phyloP scores from a whole-genome alignment of 139 green algal genomes.

The Spirogloea muscicola region DNA sequence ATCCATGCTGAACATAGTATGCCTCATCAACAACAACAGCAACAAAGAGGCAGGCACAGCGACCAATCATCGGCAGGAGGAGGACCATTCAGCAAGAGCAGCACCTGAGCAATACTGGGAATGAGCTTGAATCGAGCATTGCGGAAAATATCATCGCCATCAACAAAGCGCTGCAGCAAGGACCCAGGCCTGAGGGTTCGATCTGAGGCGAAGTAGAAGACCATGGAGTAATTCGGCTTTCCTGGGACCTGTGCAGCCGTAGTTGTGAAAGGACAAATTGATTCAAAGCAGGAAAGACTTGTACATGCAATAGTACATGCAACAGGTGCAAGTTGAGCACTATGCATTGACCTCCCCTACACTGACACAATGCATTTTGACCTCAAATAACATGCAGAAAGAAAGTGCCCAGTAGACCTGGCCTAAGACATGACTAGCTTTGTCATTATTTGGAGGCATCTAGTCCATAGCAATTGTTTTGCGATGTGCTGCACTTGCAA shows the following conservation, averaged over 20 bases:
- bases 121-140: slow-evolving; percentile 47
- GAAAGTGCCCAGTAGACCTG: no score
- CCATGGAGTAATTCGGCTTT: slow-evolving; percentile 28
- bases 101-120: slow-evolving; percentile 28
- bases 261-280: not conserved
- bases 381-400: no score
- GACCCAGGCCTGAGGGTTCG: slow-evolving; percentile 4
- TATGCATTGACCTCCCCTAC: no score
- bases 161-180: slow-evolving; percentile 24
- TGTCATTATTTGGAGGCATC: no score
- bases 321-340: no score
- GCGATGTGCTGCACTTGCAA: no score
- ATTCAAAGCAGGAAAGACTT: no score
- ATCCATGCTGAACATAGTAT: not conserved
- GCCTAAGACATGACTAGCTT: no score
- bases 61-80: not conserved
- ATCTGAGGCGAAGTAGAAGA: slow-evolving; percentile 21
- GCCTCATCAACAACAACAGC: not conserved
- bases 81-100: not conserved
- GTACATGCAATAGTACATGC: no score
- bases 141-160: slow-evolving; percentile 36
- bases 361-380: no score
- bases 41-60: not conserved
- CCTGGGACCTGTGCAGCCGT: slow-evolving; percentile 22
- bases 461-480: no score